phyloP scores from a whole-genome alignment of 2,329 filamentous ascomycete species.

The Aspergillus sp. region DNA sequence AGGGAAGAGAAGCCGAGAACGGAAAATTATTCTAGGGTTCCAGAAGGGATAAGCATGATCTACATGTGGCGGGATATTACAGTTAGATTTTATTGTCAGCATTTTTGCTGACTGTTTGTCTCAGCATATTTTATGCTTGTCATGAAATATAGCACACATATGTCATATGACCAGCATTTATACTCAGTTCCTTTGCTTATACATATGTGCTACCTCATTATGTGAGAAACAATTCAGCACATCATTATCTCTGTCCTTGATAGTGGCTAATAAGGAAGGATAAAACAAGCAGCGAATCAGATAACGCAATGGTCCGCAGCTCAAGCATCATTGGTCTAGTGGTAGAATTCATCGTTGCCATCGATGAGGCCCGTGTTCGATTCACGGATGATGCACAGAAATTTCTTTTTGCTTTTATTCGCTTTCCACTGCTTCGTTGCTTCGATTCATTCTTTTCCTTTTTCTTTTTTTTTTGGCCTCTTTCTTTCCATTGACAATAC shows the following conservation, averaged over 20 bases:
- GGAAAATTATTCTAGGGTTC: constrained; percentile 23
- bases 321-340: constrained; percentile 48
- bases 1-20: constrained; percentile 35
- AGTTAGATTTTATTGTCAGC: background rate
- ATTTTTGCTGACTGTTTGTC: background rate
- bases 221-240: too few species aligned
- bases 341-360: constrained; percentile 50
- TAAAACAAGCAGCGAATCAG: constrained; percentile 8
- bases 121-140: background rate
- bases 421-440: background rate
- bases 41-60: background rate
- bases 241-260: background rate
- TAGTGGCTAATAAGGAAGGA: background rate
- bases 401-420: background rate
- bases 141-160: background rate
- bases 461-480: background rate
- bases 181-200: background rate
- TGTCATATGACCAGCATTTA: background rate
- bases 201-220: too few species aligned
- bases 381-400: constrained; percentile 48
- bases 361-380: constrained; percentile 52
- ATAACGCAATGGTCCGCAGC: background rate
- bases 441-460: background rate
- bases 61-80: background rate
- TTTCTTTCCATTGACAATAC: too few species aligned